Percentiles rank a stretch among this genome's conserved stretches.
Conservation (phyloP, 2,329 filamentous ascomycete species). For the Dryadomyces quercus-mongolicae region DNA sequence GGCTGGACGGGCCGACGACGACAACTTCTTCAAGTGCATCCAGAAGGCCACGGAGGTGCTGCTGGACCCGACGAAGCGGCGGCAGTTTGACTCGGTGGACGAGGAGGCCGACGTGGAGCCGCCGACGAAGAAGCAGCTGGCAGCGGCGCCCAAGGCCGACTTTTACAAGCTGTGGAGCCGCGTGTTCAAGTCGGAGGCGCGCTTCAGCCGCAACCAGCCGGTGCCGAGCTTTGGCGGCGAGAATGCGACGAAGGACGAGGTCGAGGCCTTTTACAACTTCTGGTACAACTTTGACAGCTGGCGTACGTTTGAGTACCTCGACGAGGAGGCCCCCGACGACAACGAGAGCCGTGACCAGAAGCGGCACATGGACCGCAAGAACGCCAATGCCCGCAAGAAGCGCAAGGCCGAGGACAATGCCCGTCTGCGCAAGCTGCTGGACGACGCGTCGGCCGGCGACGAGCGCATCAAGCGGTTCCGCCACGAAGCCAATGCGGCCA, state of each 20-base stretch:
- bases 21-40: conserved; percentile 99
- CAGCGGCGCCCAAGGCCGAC: conserved; percentile 55
- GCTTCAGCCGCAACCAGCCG: conserved; percentile 85
- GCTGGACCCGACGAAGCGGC: conserved; percentile 79
- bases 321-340: conserved; percentile 97
- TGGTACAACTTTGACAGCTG: conserved; percentile 99
- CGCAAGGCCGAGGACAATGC: conserved; percentile 97
- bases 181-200: conserved; percentile 82
- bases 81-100: conserved; percentile 94
- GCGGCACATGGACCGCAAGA: conserved; percentile 96
- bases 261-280: conserved; percentile 97
- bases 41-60: conserved; percentile 95
- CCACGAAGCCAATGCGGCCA: conserved; percentile 79
- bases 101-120: conserved; percentile 87
- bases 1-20: conserved; percentile 74
- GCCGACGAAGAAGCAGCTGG: conserved; percentile 76
- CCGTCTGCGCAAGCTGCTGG: conserved; percentile 79
- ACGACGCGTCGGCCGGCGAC: conserved; percentile 72
- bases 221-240: conserved; percentile 79
- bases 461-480: conserved; percentile 98
- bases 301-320: conserved; percentile 94
- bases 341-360: conserved; percentile 99
- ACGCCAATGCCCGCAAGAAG: conserved; percentile 94
- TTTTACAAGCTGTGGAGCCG: conserved; percentile 92
- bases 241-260: conserved; percentile 74